Conservation (phyloP, 2,329 filamentous ascomycete species). For the Pseudonectria buxi region DNA sequence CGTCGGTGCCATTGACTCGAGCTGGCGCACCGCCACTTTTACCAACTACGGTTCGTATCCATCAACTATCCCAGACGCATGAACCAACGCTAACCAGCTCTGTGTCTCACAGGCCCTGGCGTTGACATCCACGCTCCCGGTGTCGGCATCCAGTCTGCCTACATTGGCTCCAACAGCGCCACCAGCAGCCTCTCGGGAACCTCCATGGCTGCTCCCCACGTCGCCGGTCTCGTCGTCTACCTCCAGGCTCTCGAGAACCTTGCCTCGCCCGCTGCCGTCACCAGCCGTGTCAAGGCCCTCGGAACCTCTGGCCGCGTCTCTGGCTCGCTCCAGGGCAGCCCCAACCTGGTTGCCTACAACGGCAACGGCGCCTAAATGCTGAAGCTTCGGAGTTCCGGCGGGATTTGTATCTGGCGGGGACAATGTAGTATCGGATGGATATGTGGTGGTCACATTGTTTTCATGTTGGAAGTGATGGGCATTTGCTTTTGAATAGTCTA, state of each 20-base stretch:
- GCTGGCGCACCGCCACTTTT: slow-evolving; percentile 34
- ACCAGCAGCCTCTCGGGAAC: slow-evolving; percentile 35
- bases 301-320: slow-evolving; percentile 33
- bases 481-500: too few species aligned
- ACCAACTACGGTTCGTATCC: slow-evolving; percentile 40
- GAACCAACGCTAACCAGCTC: slow-evolving; percentile 6
- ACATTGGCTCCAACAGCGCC: slow-evolving; percentile 29
- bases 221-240: slow-evolving; percentile 35
- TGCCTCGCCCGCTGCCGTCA: slow-evolving; percentile 37
- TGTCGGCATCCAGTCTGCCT: slow-evolving; percentile 33
- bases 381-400: too few species aligned
- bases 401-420: background rate
- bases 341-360: slow-evolving; percentile 43
- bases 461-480: too few species aligned
- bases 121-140: slow-evolving; percentile 39
- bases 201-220: slow-evolving; percentile 35
- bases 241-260: slow-evolving; percentile 38
- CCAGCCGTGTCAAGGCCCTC: slow-evolving; percentile 35
- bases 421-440: background rate
- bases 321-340: slow-evolving; percentile 30
- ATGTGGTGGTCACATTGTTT: too few species aligned
- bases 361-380: slow-evolving; percentile 23
- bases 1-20: slow-evolving; percentile 37
- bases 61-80: background rate
- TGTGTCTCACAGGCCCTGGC: slow-evolving; percentile 7